These are phyloP conservation scores for Tremella yokohamensis DNA, from an alignment of 768 basidiomycete species.

Conservation along the genomic window DNA sequence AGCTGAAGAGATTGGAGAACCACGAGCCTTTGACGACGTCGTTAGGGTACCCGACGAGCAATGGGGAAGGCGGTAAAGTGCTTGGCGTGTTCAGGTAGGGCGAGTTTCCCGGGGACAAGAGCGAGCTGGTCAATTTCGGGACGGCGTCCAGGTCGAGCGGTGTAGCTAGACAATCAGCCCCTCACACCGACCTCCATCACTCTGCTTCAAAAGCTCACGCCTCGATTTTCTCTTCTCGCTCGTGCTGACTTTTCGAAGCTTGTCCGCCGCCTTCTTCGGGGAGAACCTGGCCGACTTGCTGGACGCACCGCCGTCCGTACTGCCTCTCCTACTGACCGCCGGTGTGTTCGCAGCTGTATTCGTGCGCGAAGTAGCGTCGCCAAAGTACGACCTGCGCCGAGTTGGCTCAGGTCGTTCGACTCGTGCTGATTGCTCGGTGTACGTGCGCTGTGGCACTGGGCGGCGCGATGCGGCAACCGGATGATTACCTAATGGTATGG, in stretches of 20 bases:
- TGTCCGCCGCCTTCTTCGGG: not conserved
- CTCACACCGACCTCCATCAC: not conserved
- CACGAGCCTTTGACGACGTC: slow-evolving; percentile 61
- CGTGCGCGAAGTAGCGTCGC: slow-evolving; percentile 24
- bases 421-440: slow-evolving; percentile 9
- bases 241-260: slow-evolving; percentile 4
- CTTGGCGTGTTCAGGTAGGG: slow-evolving; percentile 28
- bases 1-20: slow-evolving; percentile 82
- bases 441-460: slow-evolving; percentile 13
- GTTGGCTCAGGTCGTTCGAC: not conserved
- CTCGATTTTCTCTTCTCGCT: slow-evolving; percentile 33
- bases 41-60: slow-evolving; percentile 37
- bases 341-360: slow-evolving; percentile 6
- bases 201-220: slow-evolving; percentile 23
- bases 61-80: slow-evolving; percentile 28
- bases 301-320: not conserved
- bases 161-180: slow-evolving; percentile 18
- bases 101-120: slow-evolving; percentile 28
- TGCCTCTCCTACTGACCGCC: slow-evolving; percentile 8
- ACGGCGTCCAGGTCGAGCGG: slow-evolving; percentile 26
- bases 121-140: slow-evolving; percentile 21
- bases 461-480: not conserved
- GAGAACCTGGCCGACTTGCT: slow-evolving; percentile 9
- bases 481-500: too few relatives aligned
- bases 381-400: slow-evolving; percentile 29